Base-by-base conservation (phyloP, 129 eudicot species). In the carrot (Daucus carota) region DNA sequence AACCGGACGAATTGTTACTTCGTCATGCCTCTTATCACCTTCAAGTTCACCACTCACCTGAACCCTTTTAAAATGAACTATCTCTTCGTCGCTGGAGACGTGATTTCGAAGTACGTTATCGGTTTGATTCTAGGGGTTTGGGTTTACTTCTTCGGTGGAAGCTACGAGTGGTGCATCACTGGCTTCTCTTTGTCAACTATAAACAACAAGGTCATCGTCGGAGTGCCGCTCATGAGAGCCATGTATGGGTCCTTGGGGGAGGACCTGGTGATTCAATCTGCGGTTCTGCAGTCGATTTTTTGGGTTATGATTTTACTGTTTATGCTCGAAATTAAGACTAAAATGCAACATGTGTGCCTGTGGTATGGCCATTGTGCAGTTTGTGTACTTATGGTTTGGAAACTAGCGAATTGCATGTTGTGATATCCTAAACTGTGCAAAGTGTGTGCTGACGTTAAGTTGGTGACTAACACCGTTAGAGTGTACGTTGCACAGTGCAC, bases 211-310 rank as follows among this genome's bases (percentile, higher is more conserved):
- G 84, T 91, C 20, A 84, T 91, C 7, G 88, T 91, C 1, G 92
- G 97, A 11, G 89, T 89, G 26, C 92, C 95, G 0, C 70, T 91
- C 33, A 70, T 89, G 75, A 72, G 74, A 42, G 90, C 92, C 75
- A 87, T 91, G 92, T 88, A 85, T 69, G 92, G 92, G 40, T 45
- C 77, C 0, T 6, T 78, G 2, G 95, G 92, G 3, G 83, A 32
- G 65, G 83, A 85, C n/a, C 75, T 91, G 5, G 86, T 84, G 16
- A 79, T 91, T 6, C 92, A 86, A 33, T 79, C 89, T 1, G 80
- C 86, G 0, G 84, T 85, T 31, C 63, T 85, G 26, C 97, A 91
- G 77, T 70, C 80, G 40, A 77, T 85, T 11, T 0, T 91, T 6
- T 91, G 95, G 92, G 45, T 83, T 32, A 80, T 83, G 12, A 52